Base-by-base conservation (phyloP, 208 protist species). In the Wallacemonas sp. region DNA sequence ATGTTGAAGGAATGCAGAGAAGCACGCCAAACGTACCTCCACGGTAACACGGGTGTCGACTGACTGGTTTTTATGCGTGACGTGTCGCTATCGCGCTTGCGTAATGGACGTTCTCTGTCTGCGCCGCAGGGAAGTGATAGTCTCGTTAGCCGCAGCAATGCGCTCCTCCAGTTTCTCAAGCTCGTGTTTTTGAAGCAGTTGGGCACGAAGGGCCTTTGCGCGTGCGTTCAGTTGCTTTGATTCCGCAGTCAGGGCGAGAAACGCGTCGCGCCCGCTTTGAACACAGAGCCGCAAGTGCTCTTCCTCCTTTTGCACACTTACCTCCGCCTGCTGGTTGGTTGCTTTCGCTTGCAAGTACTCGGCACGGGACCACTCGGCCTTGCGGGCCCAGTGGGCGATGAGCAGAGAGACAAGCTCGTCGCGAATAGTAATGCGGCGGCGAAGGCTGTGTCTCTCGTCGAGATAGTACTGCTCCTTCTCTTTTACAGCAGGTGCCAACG, bases 291-390 rank as follows among this genome's bases (percentile, higher is more conserved):
- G 28, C 24, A 89, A 62, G 11, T 58, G 47, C 1, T 55, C 4
- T 15, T 75, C 68, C 56, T 89, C 76, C n/a, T 33, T n/a, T 44
- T 80, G 46, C 24, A 17, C 38, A 8, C 14, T 21, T 6, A n/a
- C n/a, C 30, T 58, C 56, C 11, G 21, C n/a, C 8, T 66, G 41
- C 21, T 72, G 51, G 22, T 56, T 58, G 42, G 67, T 51, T 14
- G 68, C 56, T 44, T 82, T 86, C 11, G 56, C 38, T 15, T 41
- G 30, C 27, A 77, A 64, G 67, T 90, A 90, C 2, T 44, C 64
- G 15, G 55, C 36, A 36, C 78, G 81, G 2, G 45, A 38, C 21
- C 21, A 21, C 26, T 77, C 41, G 1, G 79, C 76, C 33, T 30
- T 5, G 0, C 74, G 62, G 3, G 58, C 77, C 84, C 84, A 86